Evolutionary conservation across 257 asterid species (phyloP).

Genomic region (Parsonsia alboflavescens): DNA sequence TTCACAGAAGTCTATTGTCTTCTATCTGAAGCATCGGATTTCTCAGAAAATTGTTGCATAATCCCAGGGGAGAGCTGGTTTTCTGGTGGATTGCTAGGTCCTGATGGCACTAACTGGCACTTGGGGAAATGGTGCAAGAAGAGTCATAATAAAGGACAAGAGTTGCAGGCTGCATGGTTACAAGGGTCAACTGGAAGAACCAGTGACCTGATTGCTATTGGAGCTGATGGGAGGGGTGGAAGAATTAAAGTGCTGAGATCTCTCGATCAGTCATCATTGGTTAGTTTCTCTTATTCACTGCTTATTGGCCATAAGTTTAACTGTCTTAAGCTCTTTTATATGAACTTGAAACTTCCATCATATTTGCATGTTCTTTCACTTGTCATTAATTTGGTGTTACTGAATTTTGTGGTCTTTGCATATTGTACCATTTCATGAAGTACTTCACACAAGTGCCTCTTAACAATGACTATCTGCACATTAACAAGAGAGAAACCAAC

Average conservation of each 20-base stretch:
- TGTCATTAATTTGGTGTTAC: not conserved
- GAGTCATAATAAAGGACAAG: constrained; percentile 37
- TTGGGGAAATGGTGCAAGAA: constrained; percentile 96
- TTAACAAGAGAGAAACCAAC: not conserved
- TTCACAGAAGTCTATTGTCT: not conserved
- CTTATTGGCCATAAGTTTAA: not conserved
- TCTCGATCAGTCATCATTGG: constrained; percentile 54
- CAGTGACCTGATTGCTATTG: constrained; percentile 73
- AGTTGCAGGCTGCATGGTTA: constrained; percentile 19
- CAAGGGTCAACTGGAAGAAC: constrained; percentile 37
- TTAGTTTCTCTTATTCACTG: constrained; percentile 24
- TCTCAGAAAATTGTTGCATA: constrained; percentile 5
- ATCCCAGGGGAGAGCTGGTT: constrained; percentile 51
- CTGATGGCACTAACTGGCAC: constrained; percentile 79
- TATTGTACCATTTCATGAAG: not conserved
- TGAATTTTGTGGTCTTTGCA: not conserved
- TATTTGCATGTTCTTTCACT: not conserved
- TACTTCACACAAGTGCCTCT: not conserved
- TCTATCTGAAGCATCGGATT: not conserved
- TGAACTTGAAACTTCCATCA: not conserved
- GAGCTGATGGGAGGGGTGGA: constrained; percentile 99
- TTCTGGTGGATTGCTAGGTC: constrained; percentile 72
- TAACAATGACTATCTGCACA: not conserved
- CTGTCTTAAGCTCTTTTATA: not conserved
- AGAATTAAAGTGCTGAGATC: constrained; percentile 68